These are phyloP conservation scores for Eucalyptus marginata DNA, from an alignment of 345 rosid genomes.

Conservation along the genomic window DNA sequence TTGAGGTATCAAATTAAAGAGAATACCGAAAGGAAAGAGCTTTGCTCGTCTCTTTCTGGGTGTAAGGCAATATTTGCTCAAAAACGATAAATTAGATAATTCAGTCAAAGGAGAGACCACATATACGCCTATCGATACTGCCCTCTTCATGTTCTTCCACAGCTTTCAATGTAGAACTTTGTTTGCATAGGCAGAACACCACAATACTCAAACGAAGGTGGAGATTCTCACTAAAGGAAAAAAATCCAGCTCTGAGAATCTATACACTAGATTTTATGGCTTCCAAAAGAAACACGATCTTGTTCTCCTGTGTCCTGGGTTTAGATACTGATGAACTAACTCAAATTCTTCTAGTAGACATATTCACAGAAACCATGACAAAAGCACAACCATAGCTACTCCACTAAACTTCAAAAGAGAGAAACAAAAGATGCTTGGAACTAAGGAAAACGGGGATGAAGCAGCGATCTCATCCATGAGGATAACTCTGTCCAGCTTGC, in stretches of 20 bases:
- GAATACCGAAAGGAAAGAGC: neutral
- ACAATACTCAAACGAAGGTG: neutral
- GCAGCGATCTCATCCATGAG: conserved; percentile 21
- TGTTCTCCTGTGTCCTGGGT: neutral
- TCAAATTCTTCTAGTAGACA: neutral
- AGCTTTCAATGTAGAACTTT: neutral
- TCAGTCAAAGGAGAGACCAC: neutral
- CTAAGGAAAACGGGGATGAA: neutral
- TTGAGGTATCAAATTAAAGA: neutral
- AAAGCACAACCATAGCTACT: conserved; percentile 4
- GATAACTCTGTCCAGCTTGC: conserved; percentile 28
- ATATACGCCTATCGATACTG: neutral
- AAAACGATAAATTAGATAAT: neutral
- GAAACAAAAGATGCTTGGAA: neutral
- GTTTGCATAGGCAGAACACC: neutral
- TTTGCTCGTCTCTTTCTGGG: neutral
- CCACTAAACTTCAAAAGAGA: conserved; percentile 6
- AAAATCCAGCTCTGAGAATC: conserved; percentile 11
- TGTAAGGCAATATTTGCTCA: neutral
- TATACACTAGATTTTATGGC: conserved; percentile 1
- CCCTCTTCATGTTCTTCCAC: neutral
- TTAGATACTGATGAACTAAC: neutral
- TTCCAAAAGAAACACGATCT: neutral
- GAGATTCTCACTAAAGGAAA: neutral
- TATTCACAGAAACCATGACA: neutral